Percentiles rank a stretch among this genome's conserved stretches.
phyloP scores from a whole-genome alignment of 2,329 filamentous ascomycete genomes.

The Pestalotiopsis sp. region DNA sequence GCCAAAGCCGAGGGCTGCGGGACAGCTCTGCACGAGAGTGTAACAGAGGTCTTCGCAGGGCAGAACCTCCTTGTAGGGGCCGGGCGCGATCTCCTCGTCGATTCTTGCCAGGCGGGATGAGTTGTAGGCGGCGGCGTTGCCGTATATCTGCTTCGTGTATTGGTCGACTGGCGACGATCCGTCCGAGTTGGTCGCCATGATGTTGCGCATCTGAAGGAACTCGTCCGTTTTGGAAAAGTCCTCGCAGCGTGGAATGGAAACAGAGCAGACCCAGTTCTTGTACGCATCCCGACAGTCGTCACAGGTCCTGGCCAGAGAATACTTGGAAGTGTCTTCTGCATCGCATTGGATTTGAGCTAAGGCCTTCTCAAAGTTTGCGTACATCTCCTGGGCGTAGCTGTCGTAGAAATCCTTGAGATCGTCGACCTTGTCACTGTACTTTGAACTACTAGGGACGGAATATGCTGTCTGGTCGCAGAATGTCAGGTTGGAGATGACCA shows the following conservation, averaged over 20 bases:
- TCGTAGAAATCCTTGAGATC: conserved; percentile 77
- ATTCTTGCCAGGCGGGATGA: conserved; percentile 72
- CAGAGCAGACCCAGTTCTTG: conserved; percentile 93
- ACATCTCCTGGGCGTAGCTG: conserved; percentile 67
- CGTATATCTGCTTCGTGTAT: conserved; percentile 26
- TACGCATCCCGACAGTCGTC: conserved; percentile 77
- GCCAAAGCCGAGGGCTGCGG: conserved; percentile 70
- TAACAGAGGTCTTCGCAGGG: conserved; percentile 90
- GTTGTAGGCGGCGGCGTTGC: conserved; percentile 43
- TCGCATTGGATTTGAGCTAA: conserved; percentile 87
- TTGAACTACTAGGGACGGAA: conserved; percentile 80
- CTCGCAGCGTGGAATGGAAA: conserved; percentile 88
- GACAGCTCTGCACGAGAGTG: conserved; percentile 82
- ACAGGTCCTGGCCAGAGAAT: conserved; percentile 80
- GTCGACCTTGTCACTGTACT: conserved; percentile 50
- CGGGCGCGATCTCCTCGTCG: conserved; percentile 71
- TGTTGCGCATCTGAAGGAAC: conserved; percentile 70
- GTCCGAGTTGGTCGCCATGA: conserved; percentile 71
- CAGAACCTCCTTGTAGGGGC: conserved; percentile 90
- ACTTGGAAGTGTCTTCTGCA: conserved; percentile 69
- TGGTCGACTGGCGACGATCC: conserved; percentile 52
- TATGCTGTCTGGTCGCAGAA: conserved; percentile 91
- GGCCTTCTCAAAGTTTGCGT: conserved; percentile 77
- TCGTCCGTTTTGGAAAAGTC: conserved; percentile 64
- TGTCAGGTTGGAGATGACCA: conserved; percentile 80